Conservation (phyloP, 2,329 filamentous ascomycete genomes). For the Trichoderma polysporum region DNA sequence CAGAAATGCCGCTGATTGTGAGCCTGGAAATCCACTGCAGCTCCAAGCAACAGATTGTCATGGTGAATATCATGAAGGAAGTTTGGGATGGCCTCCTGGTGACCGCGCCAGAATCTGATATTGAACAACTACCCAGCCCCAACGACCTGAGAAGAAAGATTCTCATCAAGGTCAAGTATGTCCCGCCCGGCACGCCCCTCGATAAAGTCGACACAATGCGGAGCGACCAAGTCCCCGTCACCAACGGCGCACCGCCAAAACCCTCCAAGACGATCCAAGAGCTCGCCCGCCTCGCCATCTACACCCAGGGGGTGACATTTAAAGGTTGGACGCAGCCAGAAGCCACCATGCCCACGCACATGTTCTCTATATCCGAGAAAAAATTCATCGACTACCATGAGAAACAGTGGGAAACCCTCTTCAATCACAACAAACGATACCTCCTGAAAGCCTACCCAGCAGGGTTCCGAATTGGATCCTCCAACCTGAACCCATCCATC, state of each 20-base stretch:
- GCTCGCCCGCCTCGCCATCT: slow-evolving; percentile 75
- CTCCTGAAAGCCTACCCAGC: slow-evolving; percentile 89
- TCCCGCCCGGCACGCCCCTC: slow-evolving; percentile 42
- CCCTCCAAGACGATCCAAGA: slow-evolving; percentile 66
- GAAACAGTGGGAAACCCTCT: slow-evolving; percentile 55
- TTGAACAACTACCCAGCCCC: slow-evolving; percentile 62
- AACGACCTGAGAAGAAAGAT: slow-evolving; percentile 74
- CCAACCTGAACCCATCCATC: slow-evolving; percentile 79
- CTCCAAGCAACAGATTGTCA: slow-evolving; percentile 77
- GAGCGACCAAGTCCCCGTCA: slow-evolving; percentile 40
- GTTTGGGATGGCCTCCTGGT: slow-evolving; percentile 76
- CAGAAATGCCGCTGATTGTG: slow-evolving; percentile 84
- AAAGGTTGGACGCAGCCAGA: slow-evolving; percentile 73
- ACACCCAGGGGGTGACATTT: slow-evolving; percentile 81
- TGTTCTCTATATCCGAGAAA: slow-evolving; percentile 67
- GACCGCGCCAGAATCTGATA: slow-evolving; percentile 49
- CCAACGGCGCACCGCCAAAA: slow-evolving; percentile 43
- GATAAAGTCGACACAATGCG: slow-evolving; percentile 36
- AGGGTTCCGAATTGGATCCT: slow-evolving; percentile 76
- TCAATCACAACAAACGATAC: slow-evolving; percentile 77
- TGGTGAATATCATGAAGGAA: slow-evolving; percentile 90
- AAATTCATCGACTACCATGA: slow-evolving; percentile 61
- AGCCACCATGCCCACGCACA: slow-evolving; percentile 62
- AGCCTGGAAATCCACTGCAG: slow-evolving; percentile 89
- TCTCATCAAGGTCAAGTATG: slow-evolving; percentile 77